Base-by-base conservation (phyloP, 73 alveolate species). In the Paramecium sonneborni region DNA sequence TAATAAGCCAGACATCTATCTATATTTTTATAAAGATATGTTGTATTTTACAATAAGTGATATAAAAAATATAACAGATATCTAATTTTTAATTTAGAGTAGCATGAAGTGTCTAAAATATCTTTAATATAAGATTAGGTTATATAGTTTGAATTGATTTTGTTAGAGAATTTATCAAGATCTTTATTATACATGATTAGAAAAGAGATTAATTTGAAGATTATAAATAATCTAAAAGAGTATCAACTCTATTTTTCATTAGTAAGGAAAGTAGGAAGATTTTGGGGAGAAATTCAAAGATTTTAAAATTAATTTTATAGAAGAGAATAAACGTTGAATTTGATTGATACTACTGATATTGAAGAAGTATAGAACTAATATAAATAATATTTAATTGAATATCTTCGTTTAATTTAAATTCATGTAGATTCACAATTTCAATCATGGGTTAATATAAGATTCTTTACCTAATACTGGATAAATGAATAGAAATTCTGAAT, bases 151-250 rank as follows among this genome's bases (percentile, higher is more conserved):
- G 1, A 38, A 24, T 70, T 44, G 14, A 44, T 24, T 24, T 70
- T 41, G 6, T 12, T 74, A 74, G 87, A 74, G 37, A 37, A 74
- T 74, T 74, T 37, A 37, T 44, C 1, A 32, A 20, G 46, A 23
- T 11, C 6, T 79, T 69, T 37, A 38, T 23, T 21, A 88, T 88
- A 4, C 38, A 44, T 24, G 74, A 41, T 15, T 21, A 70, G 20
- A 88, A 82, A 39, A 69, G 35, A 15, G 94, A 76, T 15, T 69
- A 88, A 41, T 88, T 88, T 23, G 89, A 88, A 58, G 68, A 88
- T 24, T 88, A 88, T 72, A 88, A 44, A 70, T 35, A 88, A 69
- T 88, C 94, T 0, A 52, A 70, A 12, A 70, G 85, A 44, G 85
- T 82, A 15, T 38, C 79, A 20, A 52, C 70, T 18, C 10, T 57